phyloP scores from a whole-genome alignment of 164 flowering plant species.

The Vitis riparia region DNA sequence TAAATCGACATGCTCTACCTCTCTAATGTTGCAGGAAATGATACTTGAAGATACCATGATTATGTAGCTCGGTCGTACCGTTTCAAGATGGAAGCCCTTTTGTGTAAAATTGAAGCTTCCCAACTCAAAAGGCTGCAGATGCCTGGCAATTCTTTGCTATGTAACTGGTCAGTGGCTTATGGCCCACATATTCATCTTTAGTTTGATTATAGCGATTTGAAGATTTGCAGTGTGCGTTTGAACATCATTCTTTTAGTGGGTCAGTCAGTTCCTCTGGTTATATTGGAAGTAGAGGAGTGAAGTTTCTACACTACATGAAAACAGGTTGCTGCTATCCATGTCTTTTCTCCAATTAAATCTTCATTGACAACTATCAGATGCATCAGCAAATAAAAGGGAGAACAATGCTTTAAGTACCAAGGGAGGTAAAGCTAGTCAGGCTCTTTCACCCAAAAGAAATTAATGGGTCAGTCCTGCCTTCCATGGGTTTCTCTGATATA shows the following conservation, averaged over 20 bases:
- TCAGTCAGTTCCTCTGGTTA: neutral
- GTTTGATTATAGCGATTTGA: neutral
- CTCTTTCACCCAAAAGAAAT: neutral
- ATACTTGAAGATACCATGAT: constrained; percentile 24
- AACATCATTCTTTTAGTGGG: constrained; percentile 3
- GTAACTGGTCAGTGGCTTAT: constrained; percentile 1
- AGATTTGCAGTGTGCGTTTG: neutral
- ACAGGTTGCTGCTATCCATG: neutral
- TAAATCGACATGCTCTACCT: neutral
- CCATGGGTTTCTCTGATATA: neutral
- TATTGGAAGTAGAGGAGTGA: neutral
- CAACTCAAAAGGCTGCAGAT: constrained; percentile 6
- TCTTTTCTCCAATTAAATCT: constrained; percentile 3
- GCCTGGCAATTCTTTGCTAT: constrained; percentile 3
- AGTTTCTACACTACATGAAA: neutral
- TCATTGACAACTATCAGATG: constrained; percentile 7
- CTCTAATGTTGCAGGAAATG: constrained; percentile 37
- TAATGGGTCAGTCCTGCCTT: constrained; percentile 15
- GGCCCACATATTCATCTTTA: constrained; percentile 8
- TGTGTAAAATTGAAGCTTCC: constrained; percentile 2
- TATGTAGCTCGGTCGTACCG: constrained; percentile 7
- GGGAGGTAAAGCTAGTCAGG: constrained; percentile 1
- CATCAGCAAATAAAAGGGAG: constrained; percentile 1
- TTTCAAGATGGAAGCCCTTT: constrained; percentile 6
- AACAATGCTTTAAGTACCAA: constrained; percentile 6